phyloP scores from a whole-genome alignment of 2,329 filamentous ascomycete genomes.

The Aspergillus uvarum region DNA sequence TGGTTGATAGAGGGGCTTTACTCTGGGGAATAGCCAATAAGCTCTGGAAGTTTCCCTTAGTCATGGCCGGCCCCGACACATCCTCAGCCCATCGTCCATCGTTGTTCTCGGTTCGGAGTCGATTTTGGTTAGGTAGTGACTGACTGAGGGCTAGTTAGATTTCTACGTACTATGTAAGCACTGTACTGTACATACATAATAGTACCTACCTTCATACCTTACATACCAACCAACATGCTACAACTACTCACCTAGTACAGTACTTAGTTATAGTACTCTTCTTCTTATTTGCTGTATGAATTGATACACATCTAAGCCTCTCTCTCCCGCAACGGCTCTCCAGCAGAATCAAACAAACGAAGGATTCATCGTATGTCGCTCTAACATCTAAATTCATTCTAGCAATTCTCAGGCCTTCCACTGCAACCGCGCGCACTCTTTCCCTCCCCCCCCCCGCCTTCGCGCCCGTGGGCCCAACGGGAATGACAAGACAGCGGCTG shows the following conservation, averaged over 20 bases:
- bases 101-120: not conserved
- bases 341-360: not conserved
- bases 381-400: not conserved
- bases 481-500: conserved; percentile 23
- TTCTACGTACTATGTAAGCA: no score
- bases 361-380: not conserved
- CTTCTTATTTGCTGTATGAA: no score
- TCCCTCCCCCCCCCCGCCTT: conserved; percentile 18
- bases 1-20: conserved; percentile 17
- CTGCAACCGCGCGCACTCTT: not conserved
- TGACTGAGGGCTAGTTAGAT: no score
- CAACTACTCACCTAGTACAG: no score
- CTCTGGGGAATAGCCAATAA: not conserved
- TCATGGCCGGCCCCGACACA: not conserved
- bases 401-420: conserved; percentile 7
- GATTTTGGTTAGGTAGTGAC: no score
- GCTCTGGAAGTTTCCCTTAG: not conserved
- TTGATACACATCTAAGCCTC: no score
- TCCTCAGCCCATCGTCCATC: not conserved
- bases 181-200: no score
- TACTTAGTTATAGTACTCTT: no score
- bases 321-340: no score
- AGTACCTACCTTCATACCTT: no score
- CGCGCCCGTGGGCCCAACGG: conserved; percentile 26
- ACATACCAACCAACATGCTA: no score